Base-by-base conservation (phyloP, 192 early-diverging fungal species). In the Linnemannia elongata region DNA sequence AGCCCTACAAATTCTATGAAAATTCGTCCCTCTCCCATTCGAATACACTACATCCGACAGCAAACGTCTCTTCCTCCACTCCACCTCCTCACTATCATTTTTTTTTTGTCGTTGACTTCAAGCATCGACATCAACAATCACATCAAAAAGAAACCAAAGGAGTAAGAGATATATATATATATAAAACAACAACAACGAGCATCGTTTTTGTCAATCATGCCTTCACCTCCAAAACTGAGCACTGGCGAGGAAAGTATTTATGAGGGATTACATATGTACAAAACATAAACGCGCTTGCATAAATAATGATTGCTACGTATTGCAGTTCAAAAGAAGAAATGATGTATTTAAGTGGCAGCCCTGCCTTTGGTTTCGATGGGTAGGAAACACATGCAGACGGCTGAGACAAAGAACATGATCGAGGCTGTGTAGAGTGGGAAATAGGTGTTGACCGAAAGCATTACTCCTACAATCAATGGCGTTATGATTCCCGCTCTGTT, bases 391-490 rank as follows among this genome's bases (percentile, higher is more conserved):
- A 96, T 95, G 68, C 91, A 93, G 18, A 92, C 72, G 27, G 91
- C 93, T 0, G 93, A 92, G 24, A 91, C 55, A 66, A 81, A 75
- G 75, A 97, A 91, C 13, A 93, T 86, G 10, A 84, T 74, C 0
- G 92, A 91, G 42, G 94, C 93, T 12, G 94, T 89, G 57, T 95
- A 96, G 9, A 97, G 78, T 3, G 96, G 95, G 30, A 94, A 72
- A 1, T 88, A 89, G 7, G 91, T 89, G 55, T 88, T 92, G 71
- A 94, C 55, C 6, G 89, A 88, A 18, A 95, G 73, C 78, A 97
- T 88, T 17, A 89, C 80, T 17, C 96, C 96, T 1, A 95, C 91
- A 15, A 96, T 87, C 9, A 96, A 77, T 42, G 97, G 97, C 10
- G 94, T 94, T 42, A 95, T 77, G 52, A 96, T 94, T 41, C 97